Percentiles rank a stretch among this genome's conserved stretches.
phyloP scores from a whole-genome alignment of 257 asterid species.

The Solanum microdontum region DNA sequence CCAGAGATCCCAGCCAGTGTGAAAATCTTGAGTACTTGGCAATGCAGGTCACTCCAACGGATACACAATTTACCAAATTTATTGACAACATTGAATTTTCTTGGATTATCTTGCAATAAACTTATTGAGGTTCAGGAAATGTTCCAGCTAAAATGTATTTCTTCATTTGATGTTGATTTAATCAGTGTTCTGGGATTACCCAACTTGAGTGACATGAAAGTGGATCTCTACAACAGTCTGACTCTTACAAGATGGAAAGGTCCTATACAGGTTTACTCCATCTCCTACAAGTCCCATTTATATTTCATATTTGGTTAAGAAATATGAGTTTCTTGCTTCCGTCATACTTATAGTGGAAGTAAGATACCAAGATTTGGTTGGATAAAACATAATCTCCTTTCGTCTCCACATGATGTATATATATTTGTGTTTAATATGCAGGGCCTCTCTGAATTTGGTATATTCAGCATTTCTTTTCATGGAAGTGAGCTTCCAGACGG shows the following conservation, averaged over 20 bases:
- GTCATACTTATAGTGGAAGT: neutral
- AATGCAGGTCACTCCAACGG: neutral
- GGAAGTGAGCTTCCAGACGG: neutral
- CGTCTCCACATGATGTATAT: neutral
- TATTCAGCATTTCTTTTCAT: constrained; percentile 3
- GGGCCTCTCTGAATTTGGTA: neutral
- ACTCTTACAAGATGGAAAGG: neutral
- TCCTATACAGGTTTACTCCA: neutral
- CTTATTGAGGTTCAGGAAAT: neutral
- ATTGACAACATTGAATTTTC: neutral
- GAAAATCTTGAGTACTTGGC: neutral
- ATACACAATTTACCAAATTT: neutral
- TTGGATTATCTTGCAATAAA: neutral
- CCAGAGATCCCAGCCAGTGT: constrained; percentile 1
- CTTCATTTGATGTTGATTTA: neutral
- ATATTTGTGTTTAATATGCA: neutral
- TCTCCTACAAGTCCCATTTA: neutral
- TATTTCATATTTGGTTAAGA: neutral
- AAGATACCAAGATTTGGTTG: neutral
- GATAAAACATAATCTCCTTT: too few species aligned
- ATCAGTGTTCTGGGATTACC: neutral
- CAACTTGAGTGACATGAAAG: neutral
- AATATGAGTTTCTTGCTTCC: neutral
- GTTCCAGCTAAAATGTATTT: neutral
- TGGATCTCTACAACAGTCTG: neutral